Evolutionary conservation across 2,329 filamentous ascomycete species (phyloP).

Genomic region (Chalaropsis thielavioides): DNA sequence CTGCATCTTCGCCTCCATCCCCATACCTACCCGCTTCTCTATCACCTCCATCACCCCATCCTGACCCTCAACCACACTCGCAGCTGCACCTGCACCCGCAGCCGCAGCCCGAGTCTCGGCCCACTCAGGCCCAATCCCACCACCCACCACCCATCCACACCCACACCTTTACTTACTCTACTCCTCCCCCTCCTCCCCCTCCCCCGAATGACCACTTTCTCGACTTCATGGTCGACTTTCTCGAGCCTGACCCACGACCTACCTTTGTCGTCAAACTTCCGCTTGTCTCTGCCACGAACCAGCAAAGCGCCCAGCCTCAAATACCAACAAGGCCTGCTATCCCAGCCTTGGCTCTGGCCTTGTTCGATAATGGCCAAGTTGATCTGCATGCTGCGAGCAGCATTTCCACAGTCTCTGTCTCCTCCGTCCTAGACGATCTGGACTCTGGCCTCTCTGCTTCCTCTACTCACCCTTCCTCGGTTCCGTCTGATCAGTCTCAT

Average conservation of each 20-base stretch:
- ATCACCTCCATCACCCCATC: background rate
- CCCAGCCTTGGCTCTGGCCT: background rate
- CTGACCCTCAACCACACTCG: background rate
- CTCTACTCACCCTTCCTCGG: slow-evolving; percentile 10
- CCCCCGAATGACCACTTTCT: background rate
- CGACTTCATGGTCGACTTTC: slow-evolving; percentile 25
- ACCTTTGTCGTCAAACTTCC: slow-evolving; percentile 25
- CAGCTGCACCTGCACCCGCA: background rate
- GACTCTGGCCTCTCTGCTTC: slow-evolving; percentile 9
- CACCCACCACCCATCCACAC: background rate
- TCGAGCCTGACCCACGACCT: slow-evolving; percentile 30
- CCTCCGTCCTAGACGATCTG: slow-evolving; percentile 13
- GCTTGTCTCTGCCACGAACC: background rate
- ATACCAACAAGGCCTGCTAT: background rate
- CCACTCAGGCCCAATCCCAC: background rate
- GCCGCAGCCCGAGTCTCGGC: background rate
- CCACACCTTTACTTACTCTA: background rate
- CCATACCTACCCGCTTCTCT: background rate
- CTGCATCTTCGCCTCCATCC: background rate
- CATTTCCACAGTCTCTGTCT: slow-evolving; percentile 9
- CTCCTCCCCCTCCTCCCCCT: background rate
- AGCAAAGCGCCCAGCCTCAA: background rate
- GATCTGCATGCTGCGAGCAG: background rate
- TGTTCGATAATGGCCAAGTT: slow-evolving; percentile 3
- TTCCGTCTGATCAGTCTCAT: background rate